phyloP scores from a whole-genome alignment of 805 yeast genomes.

The Zygosaccharomyces kombuchaensis region DNA sequence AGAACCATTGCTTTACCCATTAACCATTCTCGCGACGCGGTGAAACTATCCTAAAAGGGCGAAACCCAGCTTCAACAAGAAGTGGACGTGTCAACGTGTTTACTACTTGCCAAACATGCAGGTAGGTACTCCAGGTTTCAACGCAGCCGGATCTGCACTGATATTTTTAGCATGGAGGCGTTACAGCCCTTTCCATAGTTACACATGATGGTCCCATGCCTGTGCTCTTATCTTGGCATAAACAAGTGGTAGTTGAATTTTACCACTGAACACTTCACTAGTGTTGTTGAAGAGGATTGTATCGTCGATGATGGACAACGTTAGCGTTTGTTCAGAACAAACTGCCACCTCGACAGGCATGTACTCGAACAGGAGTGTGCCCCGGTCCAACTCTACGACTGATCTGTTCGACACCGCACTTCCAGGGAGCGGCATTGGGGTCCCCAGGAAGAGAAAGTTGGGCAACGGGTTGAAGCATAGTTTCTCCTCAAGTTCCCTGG shows the following conservation, averaged over 20 bases:
- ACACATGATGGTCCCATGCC: not conserved
- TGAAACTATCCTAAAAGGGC: conserved; percentile 5
- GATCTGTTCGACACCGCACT: conserved; percentile 21
- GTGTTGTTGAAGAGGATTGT: not conserved
- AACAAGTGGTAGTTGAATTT: not conserved
- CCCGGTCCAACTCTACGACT: conserved; percentile 26
- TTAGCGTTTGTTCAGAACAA: not conserved
- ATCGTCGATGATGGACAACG: not conserved
- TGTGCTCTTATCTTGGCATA: not conserved
- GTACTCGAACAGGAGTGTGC: conserved; percentile 12
- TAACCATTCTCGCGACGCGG: conserved; percentile 5
- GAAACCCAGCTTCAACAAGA: conserved; percentile 3
- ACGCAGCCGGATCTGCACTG: not conserved
- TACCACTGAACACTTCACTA: not conserved
- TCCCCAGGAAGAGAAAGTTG: conserved; percentile 6
- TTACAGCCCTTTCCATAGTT: not conserved
- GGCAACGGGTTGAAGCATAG: conserved; percentile 5
- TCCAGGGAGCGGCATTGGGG: not conserved
- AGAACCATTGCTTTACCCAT: not conserved
- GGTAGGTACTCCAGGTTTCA: not conserved
- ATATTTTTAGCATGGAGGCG: not conserved
- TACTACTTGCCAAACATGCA: not conserved
- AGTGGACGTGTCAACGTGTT: not conserved
- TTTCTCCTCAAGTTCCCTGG: conserved; percentile 8
- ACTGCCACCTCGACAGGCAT: conserved; percentile 1